These are phyloP conservation scores for Colletotrichum tropicicola DNA, from an alignment of 2,329 filamentous ascomycete species.

Conservation along the genomic window DNA sequence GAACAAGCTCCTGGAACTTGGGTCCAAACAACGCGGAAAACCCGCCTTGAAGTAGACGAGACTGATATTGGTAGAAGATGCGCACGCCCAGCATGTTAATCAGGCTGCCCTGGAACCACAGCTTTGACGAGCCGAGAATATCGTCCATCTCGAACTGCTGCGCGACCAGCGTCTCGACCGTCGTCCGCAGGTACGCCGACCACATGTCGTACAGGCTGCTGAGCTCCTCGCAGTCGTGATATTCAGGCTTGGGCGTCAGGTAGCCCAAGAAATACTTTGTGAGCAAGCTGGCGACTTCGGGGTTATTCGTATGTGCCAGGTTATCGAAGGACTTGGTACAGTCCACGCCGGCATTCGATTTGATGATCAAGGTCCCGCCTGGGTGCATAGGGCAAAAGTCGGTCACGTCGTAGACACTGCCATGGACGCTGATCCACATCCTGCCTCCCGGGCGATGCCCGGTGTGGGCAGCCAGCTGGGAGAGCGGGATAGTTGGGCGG, in stretches of 20 bases:
- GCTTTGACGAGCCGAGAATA: constrained; percentile 52
- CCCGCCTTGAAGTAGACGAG: constrained; percentile 57
- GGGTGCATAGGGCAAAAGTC: constrained; percentile 63
- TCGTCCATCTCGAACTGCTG: constrained; percentile 63
- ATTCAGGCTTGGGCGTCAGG: constrained; percentile 58
- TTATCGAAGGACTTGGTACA: constrained; percentile 62
- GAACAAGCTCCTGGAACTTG: constrained; percentile 61
- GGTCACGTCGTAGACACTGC: constrained; percentile 61
- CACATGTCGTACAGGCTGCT: constrained; percentile 57
- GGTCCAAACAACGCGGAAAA: constrained; percentile 56
- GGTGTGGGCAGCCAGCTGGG: constrained; percentile 58
- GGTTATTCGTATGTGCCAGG: constrained; percentile 63
- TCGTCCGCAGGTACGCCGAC: constrained; percentile 56
- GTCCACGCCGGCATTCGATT: constrained; percentile 62
- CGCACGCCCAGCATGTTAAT: constrained; percentile 59
- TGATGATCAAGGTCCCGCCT: constrained; percentile 60
- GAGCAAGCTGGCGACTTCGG: constrained; percentile 60
- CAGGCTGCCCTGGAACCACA: constrained; percentile 56
- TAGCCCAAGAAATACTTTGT: constrained; percentile 64
- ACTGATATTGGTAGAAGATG: constrained; percentile 62
- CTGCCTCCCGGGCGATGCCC: constrained; percentile 55
- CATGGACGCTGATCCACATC: constrained; percentile 63
- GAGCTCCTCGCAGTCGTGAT: constrained; percentile 50
- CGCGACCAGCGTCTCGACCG: constrained; percentile 60
- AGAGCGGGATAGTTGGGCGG: constrained; percentile 57